Evolutionary conservation across 2,329 filamentous ascomycete genomes (phyloP).

Genomic region (Apiospora hydei): DNA sequence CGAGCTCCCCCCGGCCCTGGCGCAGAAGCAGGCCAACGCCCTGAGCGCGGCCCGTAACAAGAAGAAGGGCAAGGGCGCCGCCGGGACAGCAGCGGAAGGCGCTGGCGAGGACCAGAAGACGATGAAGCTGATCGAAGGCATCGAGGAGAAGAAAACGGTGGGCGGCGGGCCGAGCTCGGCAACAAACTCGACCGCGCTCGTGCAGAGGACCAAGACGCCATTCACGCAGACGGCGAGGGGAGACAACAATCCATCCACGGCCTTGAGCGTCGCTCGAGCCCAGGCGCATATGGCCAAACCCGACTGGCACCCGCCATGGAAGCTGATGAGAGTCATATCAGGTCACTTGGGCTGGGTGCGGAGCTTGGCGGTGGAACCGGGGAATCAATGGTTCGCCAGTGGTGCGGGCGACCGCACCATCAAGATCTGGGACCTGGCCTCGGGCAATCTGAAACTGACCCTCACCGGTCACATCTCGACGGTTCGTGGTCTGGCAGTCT

Average conservation of each 20-base stretch:
- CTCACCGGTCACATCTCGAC: constrained; percentile 95
- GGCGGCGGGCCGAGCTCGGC: constrained; percentile 28
- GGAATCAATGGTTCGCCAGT: constrained; percentile 97
- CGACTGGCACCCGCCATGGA: constrained; percentile 98
- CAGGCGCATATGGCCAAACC: constrained; percentile 68
- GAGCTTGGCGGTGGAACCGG: constrained; percentile 87
- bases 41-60: constrained; percentile 38
- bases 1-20: constrained; percentile 40
- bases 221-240: constrained; percentile 32
- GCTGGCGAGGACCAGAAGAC: constrained; percentile 54
- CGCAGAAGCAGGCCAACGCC: constrained; percentile 47
- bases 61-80: constrained; percentile 34
- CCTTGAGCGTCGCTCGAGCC: constrained; percentile 42
- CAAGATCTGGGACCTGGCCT: constrained; percentile 97
- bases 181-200: constrained; percentile 45
- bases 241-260: constrained; percentile 32
- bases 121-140: constrained; percentile 72
- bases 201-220: constrained; percentile 42
- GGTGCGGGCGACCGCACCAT: constrained; percentile 96
- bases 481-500: constrained; percentile 90
- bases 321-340: constrained; percentile 96
- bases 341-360: constrained; percentile 97
- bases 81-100: constrained; percentile 32
- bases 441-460: constrained; percentile 82
- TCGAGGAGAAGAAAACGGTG: constrained; percentile 52